Evolutionary conservation across 108 stramenopile genomes (phyloP).

Genomic region (Aurantiochytrium sp.): DNA sequence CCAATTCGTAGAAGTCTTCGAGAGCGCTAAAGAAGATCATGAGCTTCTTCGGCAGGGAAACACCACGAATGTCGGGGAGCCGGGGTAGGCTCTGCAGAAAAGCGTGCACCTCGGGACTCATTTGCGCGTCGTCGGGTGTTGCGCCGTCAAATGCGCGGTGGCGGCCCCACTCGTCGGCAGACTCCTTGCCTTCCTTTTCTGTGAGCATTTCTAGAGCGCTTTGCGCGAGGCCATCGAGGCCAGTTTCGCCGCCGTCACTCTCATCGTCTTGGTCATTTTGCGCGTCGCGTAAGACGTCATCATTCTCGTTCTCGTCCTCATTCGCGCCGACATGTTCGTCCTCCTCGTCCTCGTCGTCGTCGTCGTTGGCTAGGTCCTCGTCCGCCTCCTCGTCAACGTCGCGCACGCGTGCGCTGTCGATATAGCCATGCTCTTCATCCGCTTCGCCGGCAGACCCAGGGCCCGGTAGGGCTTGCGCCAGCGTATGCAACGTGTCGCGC

Average conservation of each 20-base stretch:
- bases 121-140: not conserved
- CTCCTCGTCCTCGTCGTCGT: not conserved
- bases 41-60: not conserved
- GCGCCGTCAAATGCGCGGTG: not conserved
- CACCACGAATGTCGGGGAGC: not conserved
- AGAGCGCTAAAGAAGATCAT: not conserved
- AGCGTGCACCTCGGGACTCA: not conserved
- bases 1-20: not conserved
- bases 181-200: not conserved
- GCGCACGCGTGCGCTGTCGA: not conserved
- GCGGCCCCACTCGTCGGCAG: not conserved
- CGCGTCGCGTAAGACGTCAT: not conserved
- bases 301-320: not conserved
- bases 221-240: not conserved
- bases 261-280: not conserved
- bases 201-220: not conserved
- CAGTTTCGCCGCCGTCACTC: not conserved
- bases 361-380: not conserved
- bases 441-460: too few species aligned
- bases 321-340: not conserved
- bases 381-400: not conserved
- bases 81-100: not conserved
- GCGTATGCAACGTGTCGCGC: too few species aligned
- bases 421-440: too few species aligned
- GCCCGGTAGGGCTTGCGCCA: too few species aligned